phyloP scores from a whole-genome alignment of 164 flowering plant species.

The Magnolia kwangsiensis region DNA sequence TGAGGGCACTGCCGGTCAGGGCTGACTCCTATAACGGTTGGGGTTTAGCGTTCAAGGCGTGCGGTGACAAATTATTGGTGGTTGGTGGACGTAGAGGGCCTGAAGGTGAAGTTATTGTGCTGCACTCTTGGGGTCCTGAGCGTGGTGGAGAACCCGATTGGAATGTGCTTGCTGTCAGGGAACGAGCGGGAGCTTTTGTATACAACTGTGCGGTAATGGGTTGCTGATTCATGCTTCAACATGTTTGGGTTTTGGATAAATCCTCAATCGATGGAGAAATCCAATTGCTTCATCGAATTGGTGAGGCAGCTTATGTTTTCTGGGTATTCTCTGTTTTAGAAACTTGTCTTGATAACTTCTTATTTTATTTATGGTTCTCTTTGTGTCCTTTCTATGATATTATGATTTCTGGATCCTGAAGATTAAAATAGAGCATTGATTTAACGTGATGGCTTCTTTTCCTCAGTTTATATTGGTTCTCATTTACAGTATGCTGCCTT shows the following conservation, averaged over 20 bases:
- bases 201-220: conserved; percentile 44
- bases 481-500: neutral
- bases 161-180: conserved; percentile 27
- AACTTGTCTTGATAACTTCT: neutral
- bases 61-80: conserved; percentile 34
- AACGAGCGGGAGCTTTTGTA: conserved; percentile 32
- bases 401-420: conserved; percentile 1
- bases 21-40: conserved; percentile 41
- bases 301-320: neutral
- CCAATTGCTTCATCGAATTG: neutral
- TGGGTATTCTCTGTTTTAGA: conserved; percentile 2
- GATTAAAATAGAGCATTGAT: neutral
- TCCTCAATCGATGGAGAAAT: neutral
- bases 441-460: conserved; percentile 3
- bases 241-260: conserved; percentile 4
- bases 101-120: conserved; percentile 28
- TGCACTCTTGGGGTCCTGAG: conserved; percentile 35
- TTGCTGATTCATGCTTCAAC: conserved; percentile 19
- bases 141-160: conserved; percentile 24
- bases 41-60: conserved; percentile 46
- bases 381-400: neutral
- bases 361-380: conserved; percentile 4
- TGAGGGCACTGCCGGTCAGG: conserved; percentile 32
- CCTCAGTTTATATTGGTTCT: neutral
- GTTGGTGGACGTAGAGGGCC: conserved; percentile 39